Evolutionary conservation across 176 grass and related monocot genomes (phyloP), one percentile per base, ranked within the genome.

Genomic region (Carex parvula): DNA sequence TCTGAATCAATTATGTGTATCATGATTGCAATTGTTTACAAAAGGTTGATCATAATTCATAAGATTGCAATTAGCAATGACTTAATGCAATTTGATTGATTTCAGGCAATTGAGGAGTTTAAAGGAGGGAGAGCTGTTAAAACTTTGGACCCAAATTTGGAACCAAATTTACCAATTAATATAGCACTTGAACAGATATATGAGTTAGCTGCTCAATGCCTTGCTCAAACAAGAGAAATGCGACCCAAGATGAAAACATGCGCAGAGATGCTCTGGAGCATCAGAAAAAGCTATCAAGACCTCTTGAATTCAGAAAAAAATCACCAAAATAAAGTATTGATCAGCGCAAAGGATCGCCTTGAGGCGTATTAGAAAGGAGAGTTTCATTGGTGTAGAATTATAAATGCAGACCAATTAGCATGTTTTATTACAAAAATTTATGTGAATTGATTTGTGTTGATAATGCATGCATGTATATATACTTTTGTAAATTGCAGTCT

Each of bases 81-180:
- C 11, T 75, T 54, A 0, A 32, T 78, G 48, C 15, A 78, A 71
- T 8, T 5, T 22, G 17, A 33, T 52, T 78, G 21, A n/a, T 82
- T 69, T 26, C 60, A 88, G 87, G 82, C 81, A n/a, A 84, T 88
- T 20, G 48, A 33, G 21, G 83, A 84, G 65, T 88, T 84, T 84
- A 59, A 56, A 61, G 35, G 69, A 16, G 87, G 81, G 9, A 63
- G 83, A 59, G 72, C 67, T 15, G 48, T 61, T n/a, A 13, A 88
- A 30, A 88, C 60, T 7, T 67, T 88, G 50, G 87, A 88, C 50
- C 87, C 87, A 53, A 88, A 88, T 70, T 41, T 88, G 64, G 44
- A 79, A 63, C n/a, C 61, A 61, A 84, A 35, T 54, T 12, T 57
- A 26, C 82, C 82, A 13, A 70, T 66, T 8, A 63, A 62, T 58